A percentile compares a stretch with the other conserved stretches of the same genome.
Conservation (phyloP, 805 yeast genomes). For the Clavispora phyllophila region DNA sequence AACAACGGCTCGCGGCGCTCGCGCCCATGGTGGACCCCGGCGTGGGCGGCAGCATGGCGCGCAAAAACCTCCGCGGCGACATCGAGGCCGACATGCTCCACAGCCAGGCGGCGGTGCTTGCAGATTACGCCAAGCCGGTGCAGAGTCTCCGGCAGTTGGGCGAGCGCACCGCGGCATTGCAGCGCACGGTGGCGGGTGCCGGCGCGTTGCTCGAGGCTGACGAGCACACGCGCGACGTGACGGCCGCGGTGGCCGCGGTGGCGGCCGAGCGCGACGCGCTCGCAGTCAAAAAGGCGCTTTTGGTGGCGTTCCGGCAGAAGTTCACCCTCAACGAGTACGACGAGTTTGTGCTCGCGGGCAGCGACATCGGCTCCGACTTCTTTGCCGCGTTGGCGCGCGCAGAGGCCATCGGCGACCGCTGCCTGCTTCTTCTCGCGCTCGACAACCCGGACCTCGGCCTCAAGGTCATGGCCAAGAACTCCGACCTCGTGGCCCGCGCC, state of each 20-base stretch:
- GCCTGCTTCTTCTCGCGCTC: slow-evolving; percentile 65
- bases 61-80: slow-evolving; percentile 56
- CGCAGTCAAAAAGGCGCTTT: slow-evolving; percentile 46
- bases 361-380: slow-evolving; percentile 48
- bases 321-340: slow-evolving; percentile 73
- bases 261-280: slow-evolving; percentile 28
- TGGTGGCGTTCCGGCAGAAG: slow-evolving; percentile 50
- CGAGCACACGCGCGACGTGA: slow-evolving; percentile 15
- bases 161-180: slow-evolving; percentile 8
- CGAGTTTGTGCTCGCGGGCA: slow-evolving; percentile 49
- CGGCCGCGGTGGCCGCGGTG: slow-evolving; percentile 23
- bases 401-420: slow-evolving; percentile 57
- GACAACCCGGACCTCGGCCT: slow-evolving; percentile 64
- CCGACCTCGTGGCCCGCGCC: slow-evolving; percentile 42
- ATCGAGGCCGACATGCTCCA: slow-evolving; percentile 57
- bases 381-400: slow-evolving; percentile 58
- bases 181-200: slow-evolving; percentile 24
- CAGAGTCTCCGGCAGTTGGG: slow-evolving; percentile 18
- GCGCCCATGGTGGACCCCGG: slow-evolving; percentile 41
- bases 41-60: slow-evolving; percentile 51
- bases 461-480: slow-evolving; percentile 57
- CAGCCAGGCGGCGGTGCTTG: slow-evolving; percentile 39
- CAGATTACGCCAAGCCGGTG: slow-evolving; percentile 30
- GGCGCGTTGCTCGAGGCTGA: slow-evolving; percentile 32
- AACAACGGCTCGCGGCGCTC: slow-evolving; percentile 25